Conservation (phyloP, 2,329 filamentous ascomycete genomes). For the Aschersonia sp. region DNA sequence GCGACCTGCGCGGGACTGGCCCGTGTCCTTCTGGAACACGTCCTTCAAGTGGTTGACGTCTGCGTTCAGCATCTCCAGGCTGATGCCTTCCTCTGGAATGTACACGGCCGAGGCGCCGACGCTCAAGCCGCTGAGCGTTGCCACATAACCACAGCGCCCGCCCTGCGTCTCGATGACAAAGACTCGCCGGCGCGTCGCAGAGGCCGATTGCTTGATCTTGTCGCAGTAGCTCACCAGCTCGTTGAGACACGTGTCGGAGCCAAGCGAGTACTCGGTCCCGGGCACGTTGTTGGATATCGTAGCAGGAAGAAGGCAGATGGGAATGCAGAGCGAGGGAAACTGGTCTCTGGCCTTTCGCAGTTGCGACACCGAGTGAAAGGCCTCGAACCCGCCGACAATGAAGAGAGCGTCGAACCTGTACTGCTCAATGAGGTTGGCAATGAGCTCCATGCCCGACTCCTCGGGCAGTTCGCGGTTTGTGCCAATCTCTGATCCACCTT, state of each 20-base stretch:
- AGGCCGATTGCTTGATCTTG: slow-evolving; percentile 93
- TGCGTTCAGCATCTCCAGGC: slow-evolving; percentile 77
- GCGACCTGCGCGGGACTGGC: slow-evolving; percentile 79
- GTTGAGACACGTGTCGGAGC: slow-evolving; percentile 93
- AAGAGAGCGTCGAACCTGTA: slow-evolving; percentile 88
- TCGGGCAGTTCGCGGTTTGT: slow-evolving; percentile 88
- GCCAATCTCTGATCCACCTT: slow-evolving; percentile 93
- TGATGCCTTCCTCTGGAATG: slow-evolving; percentile 91
- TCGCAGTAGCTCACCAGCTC: slow-evolving; percentile 91
- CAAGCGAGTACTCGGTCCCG: slow-evolving; percentile 91
- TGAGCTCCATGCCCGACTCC: slow-evolving; percentile 68
- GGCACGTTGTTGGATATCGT: slow-evolving; percentile 98
- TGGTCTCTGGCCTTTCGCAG: slow-evolving; percentile 65
- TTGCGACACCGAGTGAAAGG: slow-evolving; percentile 82
- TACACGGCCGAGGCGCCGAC: slow-evolving; percentile 90
- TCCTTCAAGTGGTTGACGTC: slow-evolving; percentile 84
- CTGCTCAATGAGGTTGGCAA: slow-evolving; percentile 69
- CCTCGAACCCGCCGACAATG: slow-evolving; percentile 89
- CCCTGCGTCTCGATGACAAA: slow-evolving; percentile 98
- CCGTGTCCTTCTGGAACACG: slow-evolving; percentile 72
- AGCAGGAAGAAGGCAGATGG: slow-evolving; percentile 81
- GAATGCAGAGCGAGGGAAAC: slow-evolving; percentile 80
- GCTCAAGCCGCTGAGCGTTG: slow-evolving; percentile 77
- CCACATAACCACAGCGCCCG: slow-evolving; percentile 84
- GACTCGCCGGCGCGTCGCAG: slow-evolving; percentile 79